Base-by-base conservation (phyloP, 257 asterid genomes). In the Primulina eburnea region DNA sequence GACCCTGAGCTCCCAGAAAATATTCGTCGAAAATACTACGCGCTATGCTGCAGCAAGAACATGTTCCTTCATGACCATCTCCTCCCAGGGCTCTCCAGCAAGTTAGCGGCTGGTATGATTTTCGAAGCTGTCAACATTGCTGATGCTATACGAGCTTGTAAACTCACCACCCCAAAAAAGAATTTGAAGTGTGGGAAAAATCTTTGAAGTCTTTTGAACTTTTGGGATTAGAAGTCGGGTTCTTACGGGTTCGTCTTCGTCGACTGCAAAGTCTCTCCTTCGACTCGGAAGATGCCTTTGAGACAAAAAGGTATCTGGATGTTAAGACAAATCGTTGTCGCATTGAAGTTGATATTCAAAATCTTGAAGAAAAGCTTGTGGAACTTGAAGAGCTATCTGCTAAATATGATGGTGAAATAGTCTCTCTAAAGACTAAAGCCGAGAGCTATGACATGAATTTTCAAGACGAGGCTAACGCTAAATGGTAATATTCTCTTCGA, bases 131-230 rank as follows among this genome's bases (percentile, higher is more conserved):
- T 87, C 47, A 79, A 64, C 78, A 84, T 73, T 50, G 84, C 88
- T 0, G 86, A 88, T 50, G 76, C 76, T 52, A 74, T 89, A 69
- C 77, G 86, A 28, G 74, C 73, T 43, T 89, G 92, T 64, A 89
- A 75, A 14, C 75, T 75, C 69, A 75, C 80, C 8, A 84, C 92
- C 56, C 82, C 87, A 24, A 74, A 75, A 72, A 76, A 65, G 92
- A 87, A 67, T 84, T 89, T 29, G 90, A 88, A 61, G 82, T 77
- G 18, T 84, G 95, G 95, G 96, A 87, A 33, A 85, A 82, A 75
- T 87, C 96, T 1, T 62, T 89, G 60, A 77, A 82, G 78, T 87
- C 95, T 10, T 87, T 89, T 37, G 95, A 89, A 67, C 87, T 87
- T 67, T 57, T 89, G 67, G 96, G 96, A 28, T 68, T 89, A 73